phyloP scores from a whole-genome alignment of 345 rosid species.

The Populus euphratica region DNA sequence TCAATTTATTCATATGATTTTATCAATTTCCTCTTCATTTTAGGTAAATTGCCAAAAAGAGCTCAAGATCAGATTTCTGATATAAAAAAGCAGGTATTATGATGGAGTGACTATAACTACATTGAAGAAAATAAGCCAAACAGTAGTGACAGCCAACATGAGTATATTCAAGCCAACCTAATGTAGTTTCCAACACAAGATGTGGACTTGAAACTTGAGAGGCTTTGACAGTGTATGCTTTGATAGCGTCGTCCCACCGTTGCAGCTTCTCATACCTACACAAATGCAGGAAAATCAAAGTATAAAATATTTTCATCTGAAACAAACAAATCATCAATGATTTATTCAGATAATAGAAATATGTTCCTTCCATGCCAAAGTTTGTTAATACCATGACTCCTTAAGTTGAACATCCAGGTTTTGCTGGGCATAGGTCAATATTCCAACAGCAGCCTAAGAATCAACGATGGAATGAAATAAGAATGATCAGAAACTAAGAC shows the following conservation, averaged over 20 bases:
- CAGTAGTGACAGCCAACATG: not conserved
- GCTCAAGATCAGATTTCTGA: not conserved
- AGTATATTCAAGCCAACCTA: conserved; percentile 45
- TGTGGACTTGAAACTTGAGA: conserved; percentile 73
- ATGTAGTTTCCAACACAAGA: conserved; percentile 74
- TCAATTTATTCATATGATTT: not conserved
- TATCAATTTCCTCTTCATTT: not conserved
- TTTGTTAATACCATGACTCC: conserved; percentile 76
- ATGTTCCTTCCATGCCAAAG: not conserved
- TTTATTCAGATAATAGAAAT: not conserved
- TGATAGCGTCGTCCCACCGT: conserved; percentile 98
- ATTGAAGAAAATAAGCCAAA: conserved; percentile 1
- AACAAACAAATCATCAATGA: not conserved
- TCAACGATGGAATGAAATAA: not conserved
- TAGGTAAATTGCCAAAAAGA: not conserved
- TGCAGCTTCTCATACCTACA: conserved; percentile 98
- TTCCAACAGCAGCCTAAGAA: conserved; percentile 94
- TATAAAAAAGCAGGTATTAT: not conserved
- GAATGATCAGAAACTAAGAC: not conserved
- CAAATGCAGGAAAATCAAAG: conserved; percentile 2
- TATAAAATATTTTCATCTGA: not conserved
- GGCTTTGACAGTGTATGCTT: conserved; percentile 84
- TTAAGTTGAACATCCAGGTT: conserved; percentile 81
- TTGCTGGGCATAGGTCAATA: conserved; percentile 94
- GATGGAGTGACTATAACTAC: not conserved